Evolutionary conservation across 1,139 yeast species (phyloP).

Genomic region (Sugiyamaella castrensis): DNA sequence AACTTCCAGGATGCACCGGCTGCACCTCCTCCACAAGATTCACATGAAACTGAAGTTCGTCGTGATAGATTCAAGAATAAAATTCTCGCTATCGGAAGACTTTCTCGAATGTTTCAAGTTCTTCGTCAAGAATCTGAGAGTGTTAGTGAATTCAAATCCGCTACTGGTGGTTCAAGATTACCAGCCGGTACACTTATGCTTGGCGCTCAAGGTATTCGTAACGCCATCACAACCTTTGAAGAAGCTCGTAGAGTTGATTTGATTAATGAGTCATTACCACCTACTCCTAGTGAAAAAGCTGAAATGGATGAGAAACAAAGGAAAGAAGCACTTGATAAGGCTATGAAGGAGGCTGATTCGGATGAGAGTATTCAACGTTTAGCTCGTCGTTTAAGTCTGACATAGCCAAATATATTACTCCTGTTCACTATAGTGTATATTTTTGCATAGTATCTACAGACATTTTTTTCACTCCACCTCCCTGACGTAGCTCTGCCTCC

Average conservation of each 20-base stretch:
- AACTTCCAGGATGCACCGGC: slow-evolving; percentile 11
- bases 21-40: slow-evolving; percentile 11
- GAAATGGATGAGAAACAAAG: slow-evolving; percentile 47
- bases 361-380: slow-evolving; percentile 36
- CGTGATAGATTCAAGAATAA: slow-evolving; percentile 75
- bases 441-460: too few species aligned
- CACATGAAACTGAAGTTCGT: slow-evolving; percentile 37
- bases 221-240: slow-evolving; percentile 71
- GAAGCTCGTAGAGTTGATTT: slow-evolving; percentile 82
- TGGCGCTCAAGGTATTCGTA: slow-evolving; percentile 77
- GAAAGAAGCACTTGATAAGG: slow-evolving; percentile 44
- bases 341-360: slow-evolving; percentile 43
- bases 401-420: too few species aligned
- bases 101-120: slow-evolving; percentile 89
- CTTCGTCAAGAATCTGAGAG: slow-evolving; percentile 87
- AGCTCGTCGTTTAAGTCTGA: slow-evolving; percentile 31
- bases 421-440: too few species aligned
- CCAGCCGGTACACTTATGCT: slow-evolving; percentile 87
- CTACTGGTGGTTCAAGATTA: slow-evolving; percentile 58
- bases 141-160: slow-evolving; percentile 73
- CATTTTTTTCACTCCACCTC: too few species aligned
- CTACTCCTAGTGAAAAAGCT: slow-evolving; percentile 58
- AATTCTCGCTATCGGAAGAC: slow-evolving; percentile 90
- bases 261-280: slow-evolving; percentile 86
- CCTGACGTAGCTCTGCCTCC: too few species aligned